Base-by-base conservation (phyloP, 208 protist genomes). In the Leptomonas seymouri region DNA sequence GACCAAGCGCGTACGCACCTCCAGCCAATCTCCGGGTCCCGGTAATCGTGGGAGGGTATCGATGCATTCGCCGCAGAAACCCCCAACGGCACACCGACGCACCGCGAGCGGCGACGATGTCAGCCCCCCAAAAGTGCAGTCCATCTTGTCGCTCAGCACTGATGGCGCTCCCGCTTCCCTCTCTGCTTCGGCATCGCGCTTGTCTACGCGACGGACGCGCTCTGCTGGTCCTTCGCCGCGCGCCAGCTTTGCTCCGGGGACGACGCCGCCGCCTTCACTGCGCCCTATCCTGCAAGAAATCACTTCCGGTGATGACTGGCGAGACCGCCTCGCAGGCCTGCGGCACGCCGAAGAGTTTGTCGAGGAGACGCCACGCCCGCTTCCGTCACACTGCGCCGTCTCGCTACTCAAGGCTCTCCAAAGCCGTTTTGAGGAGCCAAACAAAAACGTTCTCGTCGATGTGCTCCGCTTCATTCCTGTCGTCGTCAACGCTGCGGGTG, bases 381-480 rank as follows among this genome's bases (percentile, higher is more conserved):
- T 97, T 31, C 63, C 86, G 39, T 46, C 72, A 25, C 49, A 66
- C 46, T 51, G 67, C 23, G 82, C 85, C 25, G 66, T 50, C 0
- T 73, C 85, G 34, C 42, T 94, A 6, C 70, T 97, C 25, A 81
- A 84, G 31, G 82, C 86, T 0, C 78, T 94, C 20, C 71, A 81
- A 41, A 82, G 67, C 42, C 89, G 91, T 23, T 84, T 97, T 59
- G 86, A 86, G 28, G 91, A 97, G 60, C 65, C 82, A 5, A 97
- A 94, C 69, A 94, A 93, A 58, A 97, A 97, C 65, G 79, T 97
- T 53, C 81, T 97, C 3, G 82, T 92, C 64, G 91, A 97, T 48
- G 91, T 93, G 9, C 78, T 97, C 20, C 78, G 86, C n/a, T 75
- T 77, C 21, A 82, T 93, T 49, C 68, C 78, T 3, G 57, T 85